Evolutionary conservation across 352 stramenopile species (phyloP).

Genomic region (Pythium brassicae): DNA sequence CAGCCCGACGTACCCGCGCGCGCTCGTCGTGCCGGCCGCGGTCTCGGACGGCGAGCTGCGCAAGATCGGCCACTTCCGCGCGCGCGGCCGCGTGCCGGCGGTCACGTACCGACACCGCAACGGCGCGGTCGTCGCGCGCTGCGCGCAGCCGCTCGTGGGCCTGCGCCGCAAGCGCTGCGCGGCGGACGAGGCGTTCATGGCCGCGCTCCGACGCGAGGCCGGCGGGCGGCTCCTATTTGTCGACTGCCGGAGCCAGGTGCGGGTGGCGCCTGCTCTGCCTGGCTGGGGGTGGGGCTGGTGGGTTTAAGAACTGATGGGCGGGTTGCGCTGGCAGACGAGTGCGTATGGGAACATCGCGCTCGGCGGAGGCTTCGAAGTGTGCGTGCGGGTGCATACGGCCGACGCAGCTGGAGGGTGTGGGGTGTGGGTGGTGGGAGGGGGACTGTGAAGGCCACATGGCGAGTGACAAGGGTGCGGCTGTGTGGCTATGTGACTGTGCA

Average conservation of each 20-base stretch:
- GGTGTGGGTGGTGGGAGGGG: too few relatives aligned
- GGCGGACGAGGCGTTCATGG: constrained; percentile 87
- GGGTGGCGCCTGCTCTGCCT: too few relatives aligned
- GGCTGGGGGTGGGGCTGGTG: not conserved
- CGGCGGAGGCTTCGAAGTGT: constrained; percentile 84
- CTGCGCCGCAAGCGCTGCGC: constrained; percentile 89
- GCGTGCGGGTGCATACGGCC: constrained; percentile 13
- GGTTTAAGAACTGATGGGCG: not conserved
- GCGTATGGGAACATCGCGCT: constrained; percentile 81
- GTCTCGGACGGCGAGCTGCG: constrained; percentile 90
- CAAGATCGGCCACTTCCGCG: constrained; percentile 89
- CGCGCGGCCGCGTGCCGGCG: constrained; percentile 87
- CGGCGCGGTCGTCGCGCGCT: constrained; percentile 91
- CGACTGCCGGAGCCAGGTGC: constrained; percentile 74
- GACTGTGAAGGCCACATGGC: constrained; percentile 8
- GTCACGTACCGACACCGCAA: constrained; percentile 91
- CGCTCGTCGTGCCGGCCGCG: constrained; percentile 87
- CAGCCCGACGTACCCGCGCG: constrained; percentile 72
- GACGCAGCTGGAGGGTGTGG: too few relatives aligned
- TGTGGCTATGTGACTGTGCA: constrained; percentile 14
- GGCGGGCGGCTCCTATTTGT: constrained; percentile 68
- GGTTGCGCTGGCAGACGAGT: constrained; percentile 46
- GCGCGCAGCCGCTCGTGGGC: constrained; percentile 93
- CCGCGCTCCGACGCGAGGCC: constrained; percentile 48
- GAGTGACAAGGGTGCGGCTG: not conserved